Conservation (phyloP, 2,329 filamentous ascomycete genomes). For the Calonectria fujianensis region DNA sequence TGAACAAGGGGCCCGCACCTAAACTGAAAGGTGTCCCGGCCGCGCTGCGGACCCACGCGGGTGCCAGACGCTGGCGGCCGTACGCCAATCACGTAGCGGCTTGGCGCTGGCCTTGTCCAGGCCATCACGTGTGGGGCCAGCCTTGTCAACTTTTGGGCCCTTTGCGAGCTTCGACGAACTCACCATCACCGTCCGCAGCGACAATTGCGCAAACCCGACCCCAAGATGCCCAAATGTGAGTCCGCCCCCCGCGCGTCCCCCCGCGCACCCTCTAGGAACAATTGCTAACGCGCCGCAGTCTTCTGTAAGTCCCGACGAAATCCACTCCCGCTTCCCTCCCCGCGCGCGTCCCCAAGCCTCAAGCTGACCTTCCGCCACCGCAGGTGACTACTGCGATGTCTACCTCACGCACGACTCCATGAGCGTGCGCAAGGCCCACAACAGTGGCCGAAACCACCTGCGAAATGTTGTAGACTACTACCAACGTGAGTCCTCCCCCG, state of each 20-base stretch:
- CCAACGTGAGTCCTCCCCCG: slow-evolving; percentile 78
- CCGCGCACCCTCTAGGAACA: slow-evolving; percentile 29
- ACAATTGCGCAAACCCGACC: slow-evolving; percentile 41
- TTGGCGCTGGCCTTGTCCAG: slow-evolving; percentile 51
- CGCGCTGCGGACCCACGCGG: slow-evolving; percentile 50
- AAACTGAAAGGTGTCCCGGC: slow-evolving; percentile 60
- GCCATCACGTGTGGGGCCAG: slow-evolving; percentile 57
- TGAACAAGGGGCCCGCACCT: slow-evolving; percentile 48
- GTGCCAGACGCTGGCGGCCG: slow-evolving; percentile 30
- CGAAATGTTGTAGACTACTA: slow-evolving; percentile 99
- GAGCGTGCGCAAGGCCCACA: slow-evolving; percentile 99
- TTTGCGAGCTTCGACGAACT: slow-evolving; percentile 40
- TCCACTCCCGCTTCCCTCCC: slow-evolving; percentile 27
- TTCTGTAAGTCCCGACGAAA: slow-evolving; percentile 49
- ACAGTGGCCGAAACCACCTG: slow-evolving; percentile 95
- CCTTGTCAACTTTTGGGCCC: slow-evolving; percentile 53
- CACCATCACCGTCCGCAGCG: slow-evolving; percentile 39
- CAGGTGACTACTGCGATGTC: slow-evolving; percentile 98
- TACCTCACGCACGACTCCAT: slow-evolving; percentile 99
- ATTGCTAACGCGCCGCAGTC: slow-evolving; percentile 60
- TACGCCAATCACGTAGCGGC: slow-evolving; percentile 45
- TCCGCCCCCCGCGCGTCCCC: slow-evolving; percentile 51
- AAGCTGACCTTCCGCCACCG: slow-evolving; percentile 56
- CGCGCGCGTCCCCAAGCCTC: slow-evolving; percentile 38
- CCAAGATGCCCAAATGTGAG: slow-evolving; percentile 92